phyloP scores from a whole-genome alignment of 176 grass and related monocot genomes.

The Hyparrhenia diplandra region DNA sequence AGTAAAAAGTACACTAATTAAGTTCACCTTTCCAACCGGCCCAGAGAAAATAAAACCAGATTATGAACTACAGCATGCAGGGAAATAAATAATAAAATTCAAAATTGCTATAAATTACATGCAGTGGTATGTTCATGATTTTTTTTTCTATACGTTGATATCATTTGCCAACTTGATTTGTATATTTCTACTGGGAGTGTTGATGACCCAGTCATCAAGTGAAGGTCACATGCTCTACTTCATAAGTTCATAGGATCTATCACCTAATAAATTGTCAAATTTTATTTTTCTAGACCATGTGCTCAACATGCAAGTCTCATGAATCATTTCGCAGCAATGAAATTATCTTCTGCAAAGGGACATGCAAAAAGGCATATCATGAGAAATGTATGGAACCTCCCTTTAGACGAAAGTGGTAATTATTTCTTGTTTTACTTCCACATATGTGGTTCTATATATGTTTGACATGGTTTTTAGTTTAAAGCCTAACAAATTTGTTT shows the following conservation, averaged over 20 bases:
- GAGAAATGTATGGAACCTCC: conserved; percentile 65
- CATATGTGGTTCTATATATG: not conserved
- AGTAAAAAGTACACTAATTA: conserved; percentile 31
- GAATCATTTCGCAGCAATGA: conserved; percentile 54
- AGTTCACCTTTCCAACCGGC: conserved; percentile 39
- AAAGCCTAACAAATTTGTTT: not conserved
- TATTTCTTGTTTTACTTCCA: conserved; percentile 32
- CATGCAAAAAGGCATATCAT: conserved; percentile 72
- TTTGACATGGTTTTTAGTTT: not conserved
- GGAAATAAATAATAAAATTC: conserved; percentile 82
- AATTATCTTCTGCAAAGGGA: conserved; percentile 51
- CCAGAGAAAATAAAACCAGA: conserved; percentile 91
- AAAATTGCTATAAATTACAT: conserved; percentile 59
- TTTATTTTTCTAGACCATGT: conserved; percentile 46
- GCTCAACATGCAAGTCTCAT: conserved; percentile 63
- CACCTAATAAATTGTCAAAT: conserved; percentile 24
- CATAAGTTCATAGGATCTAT: not conserved
- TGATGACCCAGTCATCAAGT: conserved; percentile 35
- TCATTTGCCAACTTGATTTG: conserved; percentile 69
- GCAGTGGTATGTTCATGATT: no score
- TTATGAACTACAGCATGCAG: conserved; percentile 86
- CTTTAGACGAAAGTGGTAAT: conserved; percentile 50
- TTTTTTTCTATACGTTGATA: conserved; percentile 78
- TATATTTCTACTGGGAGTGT: conserved; percentile 51
- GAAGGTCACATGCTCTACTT: conserved; percentile 15